These are phyloP conservation scores for Collybiopsis confluens DNA, from an alignment of 768 basidiomycete species.

Conservation along the genomic window DNA sequence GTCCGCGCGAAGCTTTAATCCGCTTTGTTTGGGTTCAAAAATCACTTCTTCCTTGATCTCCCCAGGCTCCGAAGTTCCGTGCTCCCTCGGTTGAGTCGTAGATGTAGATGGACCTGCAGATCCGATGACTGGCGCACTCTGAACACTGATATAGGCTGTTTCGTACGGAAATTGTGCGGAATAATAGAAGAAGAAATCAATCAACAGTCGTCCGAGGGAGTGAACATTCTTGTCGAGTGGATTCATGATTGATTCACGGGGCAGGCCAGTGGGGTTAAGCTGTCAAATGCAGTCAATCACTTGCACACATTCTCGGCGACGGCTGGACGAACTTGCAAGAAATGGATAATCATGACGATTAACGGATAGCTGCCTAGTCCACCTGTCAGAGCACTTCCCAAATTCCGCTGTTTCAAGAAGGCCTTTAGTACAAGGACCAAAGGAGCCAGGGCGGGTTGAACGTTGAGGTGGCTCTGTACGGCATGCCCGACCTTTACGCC, in stretches of 20 bases:
- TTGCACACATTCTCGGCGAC: background rate
- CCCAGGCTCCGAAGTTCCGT: constrained; percentile 18
- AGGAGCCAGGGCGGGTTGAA: constrained; percentile 54
- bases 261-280: constrained; percentile 59
- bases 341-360: constrained; percentile 59
- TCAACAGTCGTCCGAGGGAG: constrained; percentile 53
- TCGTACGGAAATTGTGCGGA: constrained; percentile 40
- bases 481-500: constrained; percentile 36
- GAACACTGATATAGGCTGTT: constrained; percentile 35
- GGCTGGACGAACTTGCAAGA: constrained; percentile 50
- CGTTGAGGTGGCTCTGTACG: constrained; percentile 47
- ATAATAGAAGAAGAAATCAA: constrained; percentile 67
- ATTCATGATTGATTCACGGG: constrained; percentile 35
- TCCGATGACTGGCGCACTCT: too few relatives aligned
- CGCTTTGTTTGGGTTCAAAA: background rate
- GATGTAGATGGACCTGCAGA: too few relatives aligned
- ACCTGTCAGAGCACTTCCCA: constrained; percentile 60
- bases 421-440: constrained; percentile 62
- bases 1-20: constrained; percentile 23
- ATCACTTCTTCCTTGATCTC: background rate
- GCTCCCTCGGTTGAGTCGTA: constrained; percentile 14
- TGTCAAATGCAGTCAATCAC: constrained; percentile 17
- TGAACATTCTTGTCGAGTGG: constrained; percentile 39
- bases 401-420: constrained; percentile 49
- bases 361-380: constrained; percentile 67